These are phyloP conservation scores for Gremmenia infestans DNA, from an alignment of 2,329 filamentous ascomycete genomes.

Conservation along the genomic window DNA sequence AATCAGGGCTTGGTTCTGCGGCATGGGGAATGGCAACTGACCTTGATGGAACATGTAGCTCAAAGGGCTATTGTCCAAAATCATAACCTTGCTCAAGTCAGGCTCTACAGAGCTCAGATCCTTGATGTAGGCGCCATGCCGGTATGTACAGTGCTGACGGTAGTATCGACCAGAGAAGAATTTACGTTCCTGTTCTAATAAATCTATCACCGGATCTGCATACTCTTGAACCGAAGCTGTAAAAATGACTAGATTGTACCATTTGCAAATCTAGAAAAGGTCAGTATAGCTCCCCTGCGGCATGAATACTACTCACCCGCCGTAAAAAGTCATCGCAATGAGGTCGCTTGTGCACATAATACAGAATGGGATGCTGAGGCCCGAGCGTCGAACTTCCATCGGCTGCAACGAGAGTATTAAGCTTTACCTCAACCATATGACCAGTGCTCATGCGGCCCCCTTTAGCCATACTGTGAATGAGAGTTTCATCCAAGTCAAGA, in stretches of 20 bases:
- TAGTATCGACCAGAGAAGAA: constrained; percentile 94
- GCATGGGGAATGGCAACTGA: constrained; percentile 39
- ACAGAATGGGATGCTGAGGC: constrained; percentile 91
- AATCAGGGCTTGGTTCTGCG: constrained; percentile 1
- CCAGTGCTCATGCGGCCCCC: constrained; percentile 92
- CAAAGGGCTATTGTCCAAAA: constrained; percentile 95
- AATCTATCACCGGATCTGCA: constrained; percentile 97
- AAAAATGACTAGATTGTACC: constrained; percentile 96
- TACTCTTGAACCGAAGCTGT: constrained; percentile 98
- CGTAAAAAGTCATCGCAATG: constrained; percentile 95
- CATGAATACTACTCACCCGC: constrained; percentile 48
- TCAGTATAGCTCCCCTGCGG: constrained; percentile 19
- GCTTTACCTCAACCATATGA: constrained; percentile 97
- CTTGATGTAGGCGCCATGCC: constrained; percentile 97
- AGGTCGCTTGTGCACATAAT: constrained; percentile 97
- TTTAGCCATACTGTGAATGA: constrained; percentile 98
- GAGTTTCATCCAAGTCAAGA: constrained; percentile 90
- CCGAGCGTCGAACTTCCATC: constrained; percentile 63
- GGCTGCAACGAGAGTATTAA: constrained; percentile 66
- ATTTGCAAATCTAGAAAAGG: constrained; percentile 72
- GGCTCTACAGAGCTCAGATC: constrained; percentile 94
- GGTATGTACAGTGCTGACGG: constrained; percentile 91
- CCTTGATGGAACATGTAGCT: constrained; percentile 99
- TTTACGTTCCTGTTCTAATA: constrained; percentile 93
- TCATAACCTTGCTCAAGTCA: constrained; percentile 96